phyloP scores from a whole-genome alignment of 23 red algal genomes.

The Cyanidiococcus yangmingshanensis region DNA sequence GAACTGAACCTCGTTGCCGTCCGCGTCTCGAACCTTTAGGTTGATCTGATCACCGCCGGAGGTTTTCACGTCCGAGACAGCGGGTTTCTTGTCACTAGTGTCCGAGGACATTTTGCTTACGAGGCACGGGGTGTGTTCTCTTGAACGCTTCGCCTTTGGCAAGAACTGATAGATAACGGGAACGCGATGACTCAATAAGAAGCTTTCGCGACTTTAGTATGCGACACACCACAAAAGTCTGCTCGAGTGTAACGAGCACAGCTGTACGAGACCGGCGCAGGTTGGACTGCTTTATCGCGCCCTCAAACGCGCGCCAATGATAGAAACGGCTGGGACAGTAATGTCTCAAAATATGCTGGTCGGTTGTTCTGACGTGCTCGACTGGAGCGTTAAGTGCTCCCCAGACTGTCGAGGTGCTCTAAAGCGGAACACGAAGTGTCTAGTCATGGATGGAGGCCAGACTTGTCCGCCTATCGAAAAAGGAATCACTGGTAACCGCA shows the following conservation, averaged over 20 bases:
- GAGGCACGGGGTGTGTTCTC: too few species aligned
- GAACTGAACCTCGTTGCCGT: conserved; percentile 87
- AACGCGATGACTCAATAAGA: neutral
- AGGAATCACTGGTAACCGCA: too few species aligned
- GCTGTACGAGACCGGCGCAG: neutral
- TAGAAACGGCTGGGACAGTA: too few species aligned
- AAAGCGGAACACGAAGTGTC: too few species aligned
- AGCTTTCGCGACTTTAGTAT: neutral
- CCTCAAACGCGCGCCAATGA: neutral
- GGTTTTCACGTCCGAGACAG: neutral
- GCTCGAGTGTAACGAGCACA: neutral
- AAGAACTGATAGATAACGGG: neutral
- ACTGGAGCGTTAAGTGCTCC: too few species aligned
- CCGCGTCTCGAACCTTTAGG: conserved; percentile 52
- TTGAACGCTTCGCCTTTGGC: neutral
- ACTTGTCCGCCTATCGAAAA: too few species aligned
- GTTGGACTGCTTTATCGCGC: neutral
- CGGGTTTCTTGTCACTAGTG: neutral
- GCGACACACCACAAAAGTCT: too few species aligned
- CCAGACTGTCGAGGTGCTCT: too few species aligned
- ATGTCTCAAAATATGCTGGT: too few species aligned
- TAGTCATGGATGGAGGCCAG: too few species aligned
- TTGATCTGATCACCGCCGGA: conserved; percentile 2
- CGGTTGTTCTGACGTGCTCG: too few species aligned
- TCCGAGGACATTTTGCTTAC: conserved; percentile 11